Base-by-base conservation (phyloP, 441 rosid species). In the Flueggea neowawraea region DNA sequence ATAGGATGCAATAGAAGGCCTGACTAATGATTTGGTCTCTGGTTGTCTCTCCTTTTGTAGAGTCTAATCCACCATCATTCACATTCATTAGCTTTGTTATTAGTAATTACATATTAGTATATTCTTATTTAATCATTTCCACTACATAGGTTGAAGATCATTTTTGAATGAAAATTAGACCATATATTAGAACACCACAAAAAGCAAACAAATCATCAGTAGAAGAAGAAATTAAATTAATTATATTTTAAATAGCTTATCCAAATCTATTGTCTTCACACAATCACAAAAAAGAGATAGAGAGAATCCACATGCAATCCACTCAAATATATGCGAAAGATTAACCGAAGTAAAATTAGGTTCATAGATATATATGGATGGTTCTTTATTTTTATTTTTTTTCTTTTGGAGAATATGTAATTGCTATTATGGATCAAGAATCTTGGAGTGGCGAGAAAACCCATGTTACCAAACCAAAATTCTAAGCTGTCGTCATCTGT, bases 401-500 rank as follows among this genome's bases (percentile, higher is more conserved):
- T 45, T 39, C 11, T 56, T 11, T 12, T 3, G 6, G 31, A 5
- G 10, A 5, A 10, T 31, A 5, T 43, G 6, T 14, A 44, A 60
- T 43, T 33, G 9, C 51, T 58, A 69, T 63, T 61, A 63, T 60
- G 63, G 66, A 69, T 73, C 62, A 57, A 63, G 75, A 69, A 68
- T 55, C 73, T 71, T 57, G 80, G 81, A 74, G 16, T 52, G 76
- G 73, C 76, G 85, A 71, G 85, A 76, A 80, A 73, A 70, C 67
- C 82, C 33, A 80, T 52, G 79, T 60, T 66, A 17, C 78, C 55
- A 71, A 73, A 73, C 81, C 67, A 66, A 72, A 73, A 74, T 82
- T 77, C 82, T 69, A 73, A 66, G 76, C 72, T 71, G 83, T 74
- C 83, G 64, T 73, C 78, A 16, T 70, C 66, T 71, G 86, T 82